Base-by-base conservation (phyloP, 352 stramenopile genomes). In the Peronospora belbahrii region DNA sequence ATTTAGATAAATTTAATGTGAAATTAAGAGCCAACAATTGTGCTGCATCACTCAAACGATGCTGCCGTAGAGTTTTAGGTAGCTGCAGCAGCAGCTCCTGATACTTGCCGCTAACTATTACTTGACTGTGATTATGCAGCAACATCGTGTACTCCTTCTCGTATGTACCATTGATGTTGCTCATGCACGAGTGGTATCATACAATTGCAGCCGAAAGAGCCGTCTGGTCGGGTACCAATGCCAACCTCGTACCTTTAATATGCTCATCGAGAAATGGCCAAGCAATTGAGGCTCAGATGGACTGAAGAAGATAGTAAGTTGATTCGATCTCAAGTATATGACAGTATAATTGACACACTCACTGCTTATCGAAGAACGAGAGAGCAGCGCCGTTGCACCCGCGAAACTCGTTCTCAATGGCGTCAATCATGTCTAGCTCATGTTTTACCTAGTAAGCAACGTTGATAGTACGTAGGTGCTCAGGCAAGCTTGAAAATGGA, bases 371-470 rank as follows among this genome's bases (percentile, higher is more conserved):
- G 15, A 83, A 83, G 47, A 70, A 88, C 2, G 47, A 49, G n/a
- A 88, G 62, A 9, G 75, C 70, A 1, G 63, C 44, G 27, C 62
- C 48, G 14, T 72, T 65, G 15, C 74, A 68, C 13, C 71, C 70
- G 45, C 70, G 76, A 54, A 88, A 90, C 57, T 90, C 79, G 37
- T 41, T 71, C 34, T 86, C 59, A 27, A 88, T 77, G 23, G 76
- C 79, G 42, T 70, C 32, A 17, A 72, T 41, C 41, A 88, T 48
- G 19, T 57, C 69, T 49, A 83, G 73, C 36, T 62, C 17, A 56
- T 87, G 61, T 52, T 85, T 90, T n/a, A 58, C 57, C 10, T 53
- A 48, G 55, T 90, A 90, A 4, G 64, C 51, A 18, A 52, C 57
- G 19, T 90, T 48, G 28, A 90, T 75, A 27, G 76, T 65, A 18